Conservation (phyloP, 805 yeast genomes). For the Nakazawaea siamensis region DNA sequence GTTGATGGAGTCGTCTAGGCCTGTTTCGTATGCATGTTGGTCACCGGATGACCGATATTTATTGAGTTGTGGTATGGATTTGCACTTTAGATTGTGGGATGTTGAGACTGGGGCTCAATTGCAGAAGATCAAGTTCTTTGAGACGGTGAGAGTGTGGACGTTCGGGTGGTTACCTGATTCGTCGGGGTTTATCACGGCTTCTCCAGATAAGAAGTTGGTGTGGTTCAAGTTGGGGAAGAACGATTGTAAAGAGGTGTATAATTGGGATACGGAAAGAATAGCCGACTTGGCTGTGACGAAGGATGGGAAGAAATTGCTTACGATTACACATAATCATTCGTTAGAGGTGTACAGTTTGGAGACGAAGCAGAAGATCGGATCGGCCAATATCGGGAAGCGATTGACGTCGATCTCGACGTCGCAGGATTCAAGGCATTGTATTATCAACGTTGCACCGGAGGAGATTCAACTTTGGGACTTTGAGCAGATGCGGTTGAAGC, state of each 20-base stretch:
- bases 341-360: constrained; percentile 51
- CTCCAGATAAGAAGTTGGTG: constrained; percentile 62
- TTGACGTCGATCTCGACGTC: constrained; percentile 62
- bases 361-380: constrained; percentile 30
- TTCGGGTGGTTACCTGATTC: constrained; percentile 66
- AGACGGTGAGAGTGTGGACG: constrained; percentile 33
- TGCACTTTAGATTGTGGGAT: constrained; percentile 63
- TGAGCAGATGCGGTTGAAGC: constrained; percentile 43
- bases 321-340: constrained; percentile 56
- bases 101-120: constrained; percentile 27
- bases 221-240: constrained; percentile 30
- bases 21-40: constrained; percentile 66
- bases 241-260: constrained; percentile 22
- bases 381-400: constrained; percentile 44
- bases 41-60: constrained; percentile 62
- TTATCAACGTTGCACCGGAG: constrained; percentile 64
- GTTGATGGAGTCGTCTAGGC: constrained; percentile 37
- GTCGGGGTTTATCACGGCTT: constrained; percentile 56
- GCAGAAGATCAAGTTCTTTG: constrained; percentile 12
- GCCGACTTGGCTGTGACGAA: constrained; percentile 63
- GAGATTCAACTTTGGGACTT: constrained; percentile 82
- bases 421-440: constrained; percentile 40
- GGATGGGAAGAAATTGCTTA: constrained; percentile 52
- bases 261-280: constrained; percentile 37
- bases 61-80: constrained; percentile 68